Evolutionary conservation across 371 early-diverging fungal genomes (phyloP), one percentile per base, ranked within the genome.

Genomic region (Parasitella parasitica): DNA sequence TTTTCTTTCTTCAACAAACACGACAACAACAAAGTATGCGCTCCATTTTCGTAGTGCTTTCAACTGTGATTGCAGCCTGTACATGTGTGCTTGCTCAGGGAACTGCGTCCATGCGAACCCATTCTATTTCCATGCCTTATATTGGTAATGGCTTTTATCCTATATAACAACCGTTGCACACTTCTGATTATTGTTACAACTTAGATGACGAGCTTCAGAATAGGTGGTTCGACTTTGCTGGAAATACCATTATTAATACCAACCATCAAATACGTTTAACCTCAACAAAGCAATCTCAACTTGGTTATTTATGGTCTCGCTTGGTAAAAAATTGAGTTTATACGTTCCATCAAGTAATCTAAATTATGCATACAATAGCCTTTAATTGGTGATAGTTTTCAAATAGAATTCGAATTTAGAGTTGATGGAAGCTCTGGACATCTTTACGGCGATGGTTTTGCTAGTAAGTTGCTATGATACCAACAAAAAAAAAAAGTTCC

Each of bases 371-470:
- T 49, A 12, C 57, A 52, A 16, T 60, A 86, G 86, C 87, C 90
- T 43, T 77, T 94, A 56, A 85, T 88, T 0, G 74, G 84, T 34
- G 73, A 78, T 48, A 85, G 90, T 66, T 97, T 96, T 90, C 79
- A 89, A 71, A 70, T 97, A 30, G 97, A 97, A 67, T 90, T 98
- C 69, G 94, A 97, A 70, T 96, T 96, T 78, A 88, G 86, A 57
- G 90, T 98, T 32, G 80, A 78, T 43, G 93, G 94, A 58, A 81
- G 83, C 54, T 58, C 78, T 22, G 77, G 80, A 32, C 81, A 81
- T 49, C 70, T 96, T 46, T 88, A 76, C 59, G 99, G 98, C 37
- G 99, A 98, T 74, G 99, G 99, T 13, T 90, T 98, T 77, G 99
- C 97, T 22, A 86, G 97, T 76, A 97, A 91, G 93, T 88, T n/a